Base-by-base conservation (phyloP, 371 early-diverging fungal species). In the Lichtheimia ramosa region DNA sequence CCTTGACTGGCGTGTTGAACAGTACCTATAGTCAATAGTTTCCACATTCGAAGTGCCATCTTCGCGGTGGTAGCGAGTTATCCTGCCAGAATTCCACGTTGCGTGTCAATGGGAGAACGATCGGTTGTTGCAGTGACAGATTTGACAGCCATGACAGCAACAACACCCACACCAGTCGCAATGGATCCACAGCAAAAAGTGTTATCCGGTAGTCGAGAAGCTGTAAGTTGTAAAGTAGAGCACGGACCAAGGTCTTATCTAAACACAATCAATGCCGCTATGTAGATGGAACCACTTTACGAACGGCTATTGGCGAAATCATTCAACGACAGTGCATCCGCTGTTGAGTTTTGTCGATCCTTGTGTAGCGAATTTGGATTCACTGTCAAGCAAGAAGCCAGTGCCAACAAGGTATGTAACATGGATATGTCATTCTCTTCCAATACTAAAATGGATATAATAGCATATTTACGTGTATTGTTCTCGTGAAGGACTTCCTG, bases 401-500 rank as follows among this genome's bases (percentile, higher is more conserved):
- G 62, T 43, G 62, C 69, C 49, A 75, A 75, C 48, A 67, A 59
- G 63, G 75, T 75, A 71, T 65, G 65, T 6, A 28, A 3, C n/a
- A n/a, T 25, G 25, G 25, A 25, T 25, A 3, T 25, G 5, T 25
- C 25, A 25, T 25, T 25, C 3, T 25, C 25, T 3, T 25, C 25
- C 25, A 2, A 8, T 34, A 7, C 28, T 28, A 28, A 28, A 8
- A 10, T 34, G 34, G 34, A 8, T 34, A 34, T 34, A 2, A 34
- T 25, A 61, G 62, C 51, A 61, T 20, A 81, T 86, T 12, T 82
- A 83, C 60, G 65, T 86, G 28, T 83, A 80, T 56, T 86, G 87
- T 61, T 81, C 84, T 5, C 73, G 80, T 43, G 83, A 82, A 68
- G 79, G 83, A n/a, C 66, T 81, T 12, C 75, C 80, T 15, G 83